Percentiles rank a stretch among this genome's conserved stretches.
Evolutionary conservation across 2,329 filamentous ascomycete species (phyloP).

Genomic region (Pseudogymnoascus verrucosus): DNA sequence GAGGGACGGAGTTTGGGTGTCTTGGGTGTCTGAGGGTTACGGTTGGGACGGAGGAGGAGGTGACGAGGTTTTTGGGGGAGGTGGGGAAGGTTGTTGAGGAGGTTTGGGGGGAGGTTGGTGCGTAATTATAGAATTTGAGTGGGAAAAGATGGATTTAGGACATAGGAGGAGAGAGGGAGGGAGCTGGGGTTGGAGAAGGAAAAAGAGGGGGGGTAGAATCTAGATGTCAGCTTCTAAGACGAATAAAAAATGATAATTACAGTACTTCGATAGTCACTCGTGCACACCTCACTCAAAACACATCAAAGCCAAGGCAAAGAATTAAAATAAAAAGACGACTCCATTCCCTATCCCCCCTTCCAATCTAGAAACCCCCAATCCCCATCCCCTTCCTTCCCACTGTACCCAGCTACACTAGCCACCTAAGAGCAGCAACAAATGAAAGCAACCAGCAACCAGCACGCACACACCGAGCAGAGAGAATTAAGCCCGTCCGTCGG

Average conservation of each 20-base stretch:
- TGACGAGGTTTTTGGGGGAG: slow-evolving; percentile 67
- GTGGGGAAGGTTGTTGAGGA: slow-evolving; percentile 36
- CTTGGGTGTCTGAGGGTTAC: slow-evolving; percentile 84
- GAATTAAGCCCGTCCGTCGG: neutral
- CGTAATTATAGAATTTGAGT: neutral
- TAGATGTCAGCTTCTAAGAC: neutral
- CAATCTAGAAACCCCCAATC: neutral
- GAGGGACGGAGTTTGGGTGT: slow-evolving; percentile 88
- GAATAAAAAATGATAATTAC: neutral
- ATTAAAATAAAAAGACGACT: neutral
- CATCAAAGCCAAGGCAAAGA: neutral
- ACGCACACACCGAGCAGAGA: neutral
- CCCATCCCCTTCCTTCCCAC: neutral
- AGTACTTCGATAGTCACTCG: no score
- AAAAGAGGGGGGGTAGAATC: neutral
- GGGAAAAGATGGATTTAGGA: neutral
- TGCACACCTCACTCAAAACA: neutral
- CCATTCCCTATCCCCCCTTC: neutral
- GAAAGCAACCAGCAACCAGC: neutral
- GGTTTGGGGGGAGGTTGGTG: slow-evolving; percentile 14
- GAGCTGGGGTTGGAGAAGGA: neutral
- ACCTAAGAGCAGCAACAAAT: neutral
- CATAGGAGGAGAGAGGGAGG: neutral
- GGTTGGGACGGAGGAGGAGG: slow-evolving; percentile 81
- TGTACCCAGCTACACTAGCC: neutral